Percentiles rank a stretch among this genome's conserved stretches.
Conservation (phyloP, 345 rosid species). For the Populus tremula region DNA sequence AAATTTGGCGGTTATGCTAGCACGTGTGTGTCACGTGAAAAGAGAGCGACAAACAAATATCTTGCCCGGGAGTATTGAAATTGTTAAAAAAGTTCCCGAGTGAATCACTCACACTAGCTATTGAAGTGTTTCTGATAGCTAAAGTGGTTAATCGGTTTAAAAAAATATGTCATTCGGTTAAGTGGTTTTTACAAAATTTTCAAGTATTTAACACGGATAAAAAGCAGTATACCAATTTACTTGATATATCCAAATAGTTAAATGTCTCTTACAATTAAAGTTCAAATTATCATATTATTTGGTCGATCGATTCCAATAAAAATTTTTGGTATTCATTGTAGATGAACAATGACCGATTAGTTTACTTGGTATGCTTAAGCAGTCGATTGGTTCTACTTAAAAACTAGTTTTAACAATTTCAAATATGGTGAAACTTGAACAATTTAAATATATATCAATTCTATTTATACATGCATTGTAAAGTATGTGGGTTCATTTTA, state of each 20-base stretch:
- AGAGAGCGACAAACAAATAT: constrained; percentile 17
- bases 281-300: too few species aligned
- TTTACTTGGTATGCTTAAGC: rapidly evolving
- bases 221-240: rapidly evolving
- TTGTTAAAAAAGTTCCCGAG: not conserved
- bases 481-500: too few species aligned
- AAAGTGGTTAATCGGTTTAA: too few species aligned
- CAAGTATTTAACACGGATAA: rapidly evolving
- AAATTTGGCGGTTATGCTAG: not conserved
- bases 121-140: rapidly evolving
- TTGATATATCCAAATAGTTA: rapidly evolving
- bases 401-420: too few species aligned
- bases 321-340: too few species aligned
- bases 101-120: not conserved
- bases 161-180: too few species aligned
- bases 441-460: too few species aligned
- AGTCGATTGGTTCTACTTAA: rapidly evolving
- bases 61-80: constrained; percentile 8
- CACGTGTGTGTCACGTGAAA: constrained; percentile 29
- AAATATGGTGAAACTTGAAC: too few species aligned
- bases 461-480: too few species aligned
- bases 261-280: too few species aligned
- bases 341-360: rapidly evolving
- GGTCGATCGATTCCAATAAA: rapidly evolving
- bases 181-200: rapidly evolving